These are phyloP conservation scores for Rhodotorula kratochvilovae DNA, from an alignment of 768 basidiomycete species.

Conservation along the genomic window DNA sequence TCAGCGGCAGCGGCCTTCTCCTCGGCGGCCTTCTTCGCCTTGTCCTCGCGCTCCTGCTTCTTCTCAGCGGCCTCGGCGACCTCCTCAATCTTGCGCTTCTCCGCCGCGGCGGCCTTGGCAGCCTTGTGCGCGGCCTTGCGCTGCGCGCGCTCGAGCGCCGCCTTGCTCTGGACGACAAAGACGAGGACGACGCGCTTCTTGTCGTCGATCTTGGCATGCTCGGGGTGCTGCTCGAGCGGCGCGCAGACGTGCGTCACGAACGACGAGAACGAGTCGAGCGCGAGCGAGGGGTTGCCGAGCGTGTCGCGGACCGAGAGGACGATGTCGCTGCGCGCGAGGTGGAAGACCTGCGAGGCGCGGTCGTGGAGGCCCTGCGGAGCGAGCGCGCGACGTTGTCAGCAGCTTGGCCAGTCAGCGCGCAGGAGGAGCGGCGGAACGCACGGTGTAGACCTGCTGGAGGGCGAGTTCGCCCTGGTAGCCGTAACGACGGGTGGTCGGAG, in stretches of 20 bases:
- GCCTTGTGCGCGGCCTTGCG: background rate
- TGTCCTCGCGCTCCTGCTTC: background rate
- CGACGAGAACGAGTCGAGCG: slow-evolving; percentile 13
- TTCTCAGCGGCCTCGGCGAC: too few species aligned
- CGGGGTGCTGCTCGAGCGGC: background rate
- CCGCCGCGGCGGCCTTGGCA: background rate
- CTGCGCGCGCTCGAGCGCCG: background rate
- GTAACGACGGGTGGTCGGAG: slow-evolving; percentile 18
- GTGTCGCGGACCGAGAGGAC: slow-evolving; percentile 18
- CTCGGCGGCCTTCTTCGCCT: background rate
- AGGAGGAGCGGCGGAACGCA: too few species aligned
- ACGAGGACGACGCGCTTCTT: slow-evolving; percentile 34
- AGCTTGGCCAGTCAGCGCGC: too few species aligned
- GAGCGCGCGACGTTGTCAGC: too few species aligned
- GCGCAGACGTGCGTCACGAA: slow-evolving; percentile 25
- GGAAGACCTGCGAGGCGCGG: slow-evolving; percentile 31
- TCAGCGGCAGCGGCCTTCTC: too few species aligned
- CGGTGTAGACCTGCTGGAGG: slow-evolving; percentile 16
- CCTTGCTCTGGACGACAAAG: slow-evolving; percentile 24
- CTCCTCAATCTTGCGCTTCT: background rate
- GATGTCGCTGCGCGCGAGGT: slow-evolving; percentile 11
- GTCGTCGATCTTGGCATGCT: slow-evolving; percentile 25
- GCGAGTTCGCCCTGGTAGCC: slow-evolving; percentile 27
- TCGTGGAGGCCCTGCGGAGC: slow-evolving; percentile 29
- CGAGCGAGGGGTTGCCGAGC: slow-evolving; percentile 7